A percentile compares a stretch with the other conserved stretches of the same genome.
Evolutionary conservation across 139 green algal genomes (phyloP).

Genomic region (Desmodesmus armatus): DNA sequence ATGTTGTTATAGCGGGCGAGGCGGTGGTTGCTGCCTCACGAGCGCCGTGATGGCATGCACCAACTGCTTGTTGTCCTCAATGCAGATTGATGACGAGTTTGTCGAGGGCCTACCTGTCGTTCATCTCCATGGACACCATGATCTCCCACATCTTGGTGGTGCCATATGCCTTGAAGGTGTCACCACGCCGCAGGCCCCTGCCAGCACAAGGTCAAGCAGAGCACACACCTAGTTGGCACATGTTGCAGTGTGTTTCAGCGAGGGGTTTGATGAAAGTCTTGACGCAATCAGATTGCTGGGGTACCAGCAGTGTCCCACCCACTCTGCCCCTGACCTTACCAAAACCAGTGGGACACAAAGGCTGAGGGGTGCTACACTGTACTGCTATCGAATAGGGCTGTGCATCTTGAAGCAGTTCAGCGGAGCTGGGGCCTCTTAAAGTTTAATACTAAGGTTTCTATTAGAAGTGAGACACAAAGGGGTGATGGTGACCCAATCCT

Average conservation of each 20-base stretch:
- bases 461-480: too few relatives aligned
- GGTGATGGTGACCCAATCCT: too few relatives aligned
- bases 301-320: too few relatives aligned
- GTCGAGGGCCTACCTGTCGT: conserved; percentile 37
- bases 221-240: background rate
- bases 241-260: background rate
- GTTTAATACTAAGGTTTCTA: background rate
- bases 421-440: background rate
- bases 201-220: too few relatives aligned
- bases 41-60: too few relatives aligned
- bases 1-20: too few relatives aligned
- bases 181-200: background rate
- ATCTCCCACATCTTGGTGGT: conserved; percentile 14
- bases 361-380: background rate
- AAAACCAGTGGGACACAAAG: too few relatives aligned
- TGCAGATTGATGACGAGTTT: too few relatives aligned
- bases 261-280: background rate
- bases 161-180: conserved; percentile 2
- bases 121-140: conserved; percentile 9
- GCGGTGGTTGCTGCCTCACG: too few relatives aligned
- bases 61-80: too few relatives aligned
- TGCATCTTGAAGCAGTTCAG: background rate
- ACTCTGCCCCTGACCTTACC: too few relatives aligned
- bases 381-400: background rate
- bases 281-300: background rate